Percentiles rank a stretch among this genome's conserved stretches.
Conservation (phyloP, 129 eudicot species). For the sunflower (Helianthus annuus) region HanXRQr2.0-SUNRISE NC_035443.2:49584793-49585292, state of each 20-base stretch:
- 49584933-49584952: not conserved
- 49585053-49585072: not conserved
- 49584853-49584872: too few species aligned
- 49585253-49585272: slow-evolving; percentile 5
- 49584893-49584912: too few species aligned
- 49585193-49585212: too few species aligned
- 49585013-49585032: not conserved
- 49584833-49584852: too few species aligned
- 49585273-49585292: slow-evolving; percentile 28
- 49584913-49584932: too few species aligned
- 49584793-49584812: not conserved
- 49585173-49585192: too few species aligned
- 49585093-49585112: not conserved
- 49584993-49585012: not conserved
- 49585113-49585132: not conserved
- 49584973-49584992: not conserved
- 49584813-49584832: too few species aligned
- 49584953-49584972: not conserved
- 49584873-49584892: too few species aligned
- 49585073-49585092: not conserved
- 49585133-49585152: not conserved
- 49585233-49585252: too few species aligned
- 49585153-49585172: not conserved
- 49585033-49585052: not conserved
- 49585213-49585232: too few species aligned